Evolutionary conservation across 805 yeast genomes (phyloP).

Genomic region (Teunomyces lycoperdinae): DNA sequence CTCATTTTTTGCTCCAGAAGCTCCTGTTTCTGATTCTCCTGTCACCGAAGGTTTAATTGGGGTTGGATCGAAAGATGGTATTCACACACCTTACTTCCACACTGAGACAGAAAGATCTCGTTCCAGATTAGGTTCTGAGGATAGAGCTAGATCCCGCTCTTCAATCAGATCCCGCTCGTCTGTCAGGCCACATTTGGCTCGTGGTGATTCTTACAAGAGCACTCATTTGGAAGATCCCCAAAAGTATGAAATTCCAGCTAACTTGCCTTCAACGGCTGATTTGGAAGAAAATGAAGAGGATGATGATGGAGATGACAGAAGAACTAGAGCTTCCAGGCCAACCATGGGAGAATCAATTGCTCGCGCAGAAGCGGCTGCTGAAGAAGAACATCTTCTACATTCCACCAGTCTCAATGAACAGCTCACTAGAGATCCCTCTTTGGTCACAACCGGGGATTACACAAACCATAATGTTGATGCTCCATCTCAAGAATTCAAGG

Average conservation of each 20-base stretch:
- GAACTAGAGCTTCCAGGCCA: constrained; percentile 39
- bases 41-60: constrained; percentile 1
- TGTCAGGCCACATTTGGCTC: constrained; percentile 60
- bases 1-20: background rate
- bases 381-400: background rate
- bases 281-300: constrained; percentile 20
- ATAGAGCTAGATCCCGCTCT: constrained; percentile 33
- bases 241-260: constrained; percentile 43
- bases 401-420: background rate
- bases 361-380: constrained; percentile 31
- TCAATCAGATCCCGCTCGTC: constrained; percentile 23
- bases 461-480: constrained; percentile 43
- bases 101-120: constrained; percentile 19
- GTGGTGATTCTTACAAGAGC: constrained; percentile 74
- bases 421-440: constrained; percentile 32
- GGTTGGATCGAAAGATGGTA: constrained; percentile 9
- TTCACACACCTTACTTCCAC: constrained; percentile 33
- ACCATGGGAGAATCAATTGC: constrained; percentile 46
- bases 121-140: constrained; percentile 11
- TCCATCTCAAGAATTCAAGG: constrained; percentile 15
- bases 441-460: constrained; percentile 46
- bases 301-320: constrained; percentile 34
- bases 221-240: constrained; percentile 47
- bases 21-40: background rate
- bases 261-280: constrained; percentile 16